Evolutionary conservation across 345 rosid species (phyloP).

Genomic region (Eucalyptus marginata): DNA sequence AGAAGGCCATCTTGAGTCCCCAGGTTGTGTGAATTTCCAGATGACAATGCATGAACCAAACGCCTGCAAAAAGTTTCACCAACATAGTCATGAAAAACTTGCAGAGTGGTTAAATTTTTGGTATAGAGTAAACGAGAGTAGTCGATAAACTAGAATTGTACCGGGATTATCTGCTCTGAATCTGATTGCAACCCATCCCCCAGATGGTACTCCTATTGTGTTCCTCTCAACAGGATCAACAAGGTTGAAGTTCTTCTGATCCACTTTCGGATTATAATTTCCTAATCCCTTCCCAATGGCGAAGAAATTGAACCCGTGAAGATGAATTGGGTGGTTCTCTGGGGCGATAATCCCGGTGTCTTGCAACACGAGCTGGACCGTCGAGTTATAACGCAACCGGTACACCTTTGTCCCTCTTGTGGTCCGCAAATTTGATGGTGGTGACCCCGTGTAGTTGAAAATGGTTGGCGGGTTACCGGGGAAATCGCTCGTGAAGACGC

Average conservation of each 20-base stretch:
- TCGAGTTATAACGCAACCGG: conserved; percentile 49
- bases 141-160: background rate
- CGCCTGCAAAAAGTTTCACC: conserved; percentile 26
- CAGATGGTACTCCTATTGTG: conserved; percentile 83
- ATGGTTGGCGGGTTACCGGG: conserved; percentile 53
- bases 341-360: conserved; percentile 74
- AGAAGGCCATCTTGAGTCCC: conserved; percentile 98
- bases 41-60: conserved; percentile 98
- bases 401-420: conserved; percentile 53
- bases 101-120: background rate
- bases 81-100: background rate
- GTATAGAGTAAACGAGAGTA: background rate
- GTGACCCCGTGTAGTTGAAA: conserved; percentile 57
- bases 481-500: conserved; percentile 83
- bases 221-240: conserved; percentile 93
- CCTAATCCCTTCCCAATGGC: conserved; percentile 70
- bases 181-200: conserved; percentile 90
- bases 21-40: conserved; percentile 95
- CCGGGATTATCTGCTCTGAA: conserved; percentile 94
- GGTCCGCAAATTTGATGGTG: conserved; percentile 48
- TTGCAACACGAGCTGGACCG: conserved; percentile 77
- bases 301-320: conserved; percentile 87
- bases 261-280: conserved; percentile 51
- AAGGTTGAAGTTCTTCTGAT: conserved; percentile 59
- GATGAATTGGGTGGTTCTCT: conserved; percentile 83